phyloP scores from a whole-genome alignment of 352 stramenopile genomes.

The Pythium phragmitis region DNA sequence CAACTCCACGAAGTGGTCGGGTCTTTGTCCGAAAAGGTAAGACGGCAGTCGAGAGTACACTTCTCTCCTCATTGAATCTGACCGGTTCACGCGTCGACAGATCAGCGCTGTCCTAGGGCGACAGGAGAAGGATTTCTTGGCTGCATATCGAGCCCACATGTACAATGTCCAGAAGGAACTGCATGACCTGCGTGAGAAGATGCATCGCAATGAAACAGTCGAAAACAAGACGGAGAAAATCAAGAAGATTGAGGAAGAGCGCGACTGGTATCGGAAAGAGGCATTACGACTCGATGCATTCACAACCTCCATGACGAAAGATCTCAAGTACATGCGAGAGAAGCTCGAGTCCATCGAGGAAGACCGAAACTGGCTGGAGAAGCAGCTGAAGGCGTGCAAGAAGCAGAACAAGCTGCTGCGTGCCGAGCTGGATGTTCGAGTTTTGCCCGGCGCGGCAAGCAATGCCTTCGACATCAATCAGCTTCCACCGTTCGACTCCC shows the following conservation, averaged over 20 bases:
- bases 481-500: constrained; percentile 43
- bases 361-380: constrained; percentile 90
- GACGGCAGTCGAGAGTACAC: background rate
- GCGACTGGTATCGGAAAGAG: constrained; percentile 93
- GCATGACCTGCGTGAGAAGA: constrained; percentile 88
- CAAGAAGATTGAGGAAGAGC: constrained; percentile 92
- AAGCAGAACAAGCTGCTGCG: constrained; percentile 93
- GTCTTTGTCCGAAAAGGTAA: constrained; percentile 81
- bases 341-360: constrained; percentile 91
- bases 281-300: constrained; percentile 89
- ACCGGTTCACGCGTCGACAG: constrained; percentile 15
- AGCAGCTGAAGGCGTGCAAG: constrained; percentile 93
- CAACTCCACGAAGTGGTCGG: constrained; percentile 81
- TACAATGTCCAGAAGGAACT: constrained; percentile 95
- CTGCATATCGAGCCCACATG: constrained; percentile 93
- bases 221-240: constrained; percentile 91
- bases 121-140: constrained; percentile 92
- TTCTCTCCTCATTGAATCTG: background rate
- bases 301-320: constrained; percentile 90
- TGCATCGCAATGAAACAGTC: constrained; percentile 87
- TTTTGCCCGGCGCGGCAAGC: constrained; percentile 23
- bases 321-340: constrained; percentile 92
- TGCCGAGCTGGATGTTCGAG: constrained; percentile 70
- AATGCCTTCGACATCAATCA: constrained; percentile 34
- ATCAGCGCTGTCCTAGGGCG: constrained; percentile 88